phyloP scores from a whole-genome alignment of 2,329 filamentous ascomycete genomes.

The Emmonsia crescens region DNA sequence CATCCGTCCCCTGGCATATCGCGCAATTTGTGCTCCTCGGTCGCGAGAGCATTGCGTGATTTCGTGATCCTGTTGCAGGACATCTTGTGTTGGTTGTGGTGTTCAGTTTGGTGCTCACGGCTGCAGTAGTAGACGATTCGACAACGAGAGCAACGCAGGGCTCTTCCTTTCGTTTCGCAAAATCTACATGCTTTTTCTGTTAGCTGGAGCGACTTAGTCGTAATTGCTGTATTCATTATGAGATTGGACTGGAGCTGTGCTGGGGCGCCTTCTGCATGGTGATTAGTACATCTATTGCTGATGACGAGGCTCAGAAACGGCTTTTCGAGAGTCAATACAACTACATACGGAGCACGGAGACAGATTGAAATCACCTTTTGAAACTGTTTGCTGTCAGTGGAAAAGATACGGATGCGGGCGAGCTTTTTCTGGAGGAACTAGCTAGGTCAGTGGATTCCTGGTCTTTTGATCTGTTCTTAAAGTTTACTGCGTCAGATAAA shows the following conservation, averaged over 20 bases:
- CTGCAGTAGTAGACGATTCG: conserved; percentile 38
- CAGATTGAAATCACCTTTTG: too few relatives aligned
- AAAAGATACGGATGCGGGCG: too few relatives aligned
- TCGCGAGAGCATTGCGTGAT: conserved; percentile 17
- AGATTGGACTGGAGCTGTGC: neutral
- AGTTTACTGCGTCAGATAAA: too few relatives aligned
- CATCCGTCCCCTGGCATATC: conserved; percentile 18
- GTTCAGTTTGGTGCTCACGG: conserved; percentile 32
- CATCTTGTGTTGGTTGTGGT: conserved; percentile 31
- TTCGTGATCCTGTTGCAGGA: conserved; percentile 32
- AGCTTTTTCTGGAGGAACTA: too few relatives aligned
- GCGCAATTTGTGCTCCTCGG: conserved; percentile 32
- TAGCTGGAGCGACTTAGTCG: neutral
- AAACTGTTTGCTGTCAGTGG: too few relatives aligned
- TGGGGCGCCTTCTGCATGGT: neutral
- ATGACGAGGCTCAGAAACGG: too few relatives aligned
- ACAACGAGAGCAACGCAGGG: conserved; percentile 35
- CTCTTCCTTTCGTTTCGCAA: conserved; percentile 19
- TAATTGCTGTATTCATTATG: neutral
- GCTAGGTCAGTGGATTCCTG: too few relatives aligned
- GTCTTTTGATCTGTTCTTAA: too few relatives aligned
- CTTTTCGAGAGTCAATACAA: too few relatives aligned
- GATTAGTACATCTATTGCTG: neutral
- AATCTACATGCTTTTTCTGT: conserved; percentile 14
- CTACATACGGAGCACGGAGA: too few relatives aligned